These are phyloP conservation scores for Hibiscus tridactylites DNA, from an alignment of 345 rosid genomes.

Conservation along the genomic window DNA sequence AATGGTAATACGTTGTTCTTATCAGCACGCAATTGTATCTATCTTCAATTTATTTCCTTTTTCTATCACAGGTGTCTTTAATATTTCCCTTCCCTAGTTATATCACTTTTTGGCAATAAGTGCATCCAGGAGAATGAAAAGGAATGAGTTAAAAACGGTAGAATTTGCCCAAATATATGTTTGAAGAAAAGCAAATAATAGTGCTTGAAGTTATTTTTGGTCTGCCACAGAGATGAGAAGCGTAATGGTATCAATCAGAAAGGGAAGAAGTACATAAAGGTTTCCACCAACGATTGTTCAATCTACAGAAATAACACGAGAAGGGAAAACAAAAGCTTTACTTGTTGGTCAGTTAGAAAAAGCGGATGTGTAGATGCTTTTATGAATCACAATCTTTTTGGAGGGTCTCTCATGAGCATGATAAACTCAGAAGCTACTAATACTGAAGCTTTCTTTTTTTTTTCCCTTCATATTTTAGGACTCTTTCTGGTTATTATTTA, in stretches of 20 bases:
- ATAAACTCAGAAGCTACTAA: neutral
- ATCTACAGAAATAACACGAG: neutral
- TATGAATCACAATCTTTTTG: neutral
- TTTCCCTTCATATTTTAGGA: neutral
- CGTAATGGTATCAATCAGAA: neutral
- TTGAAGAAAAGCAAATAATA: neutral
- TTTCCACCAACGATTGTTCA: neutral
- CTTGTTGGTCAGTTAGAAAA: neutral
- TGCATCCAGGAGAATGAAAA: neutral
- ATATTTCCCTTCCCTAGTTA: neutral
- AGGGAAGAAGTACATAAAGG: neutral
- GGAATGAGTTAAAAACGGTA: neutral
- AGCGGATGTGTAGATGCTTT: no score
- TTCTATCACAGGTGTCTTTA: neutral
- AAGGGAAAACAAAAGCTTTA: neutral
- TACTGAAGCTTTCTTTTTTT: neutral
- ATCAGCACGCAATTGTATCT: neutral
- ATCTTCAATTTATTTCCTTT: neutral
- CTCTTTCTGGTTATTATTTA: neutral
- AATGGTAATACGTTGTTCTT: slow-evolving; percentile 37
- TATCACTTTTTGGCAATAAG: neutral
- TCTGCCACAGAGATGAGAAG: neutral
- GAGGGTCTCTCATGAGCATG: neutral
- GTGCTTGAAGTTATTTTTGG: neutral
- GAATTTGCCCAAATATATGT: neutral